Percentiles rank a stretch among this genome's conserved stretches.
These are phyloP conservation scores for Stagonosporopsis chrysanthemi DNA, from an alignment of 2,329 filamentous ascomycete genomes.

Conservation along the genomic window DNA sequence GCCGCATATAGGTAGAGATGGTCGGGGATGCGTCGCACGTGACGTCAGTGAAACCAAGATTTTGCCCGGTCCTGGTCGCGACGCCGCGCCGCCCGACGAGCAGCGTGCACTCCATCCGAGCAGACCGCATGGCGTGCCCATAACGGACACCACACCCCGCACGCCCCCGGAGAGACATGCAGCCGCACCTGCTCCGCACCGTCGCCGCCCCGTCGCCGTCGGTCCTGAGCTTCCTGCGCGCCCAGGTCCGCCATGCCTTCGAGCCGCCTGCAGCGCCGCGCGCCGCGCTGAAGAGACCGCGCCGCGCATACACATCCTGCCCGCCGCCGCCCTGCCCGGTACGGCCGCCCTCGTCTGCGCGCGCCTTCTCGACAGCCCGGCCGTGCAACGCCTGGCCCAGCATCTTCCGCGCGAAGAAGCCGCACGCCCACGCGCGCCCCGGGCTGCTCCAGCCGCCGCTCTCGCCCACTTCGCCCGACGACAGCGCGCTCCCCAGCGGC, in stretches of 20 bases:
- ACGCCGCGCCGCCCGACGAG: neutral
- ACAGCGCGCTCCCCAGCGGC: constrained; percentile 60
- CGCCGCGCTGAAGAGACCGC: constrained; percentile 30
- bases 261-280: constrained; percentile 34
- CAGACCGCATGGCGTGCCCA: constrained; percentile 8
- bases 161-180: constrained; percentile 45
- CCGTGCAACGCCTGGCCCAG: constrained; percentile 32
- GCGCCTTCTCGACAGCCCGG: constrained; percentile 27
- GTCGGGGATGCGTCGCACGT: constrained; percentile 29
- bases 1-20: neutral
- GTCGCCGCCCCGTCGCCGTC: constrained; percentile 46
- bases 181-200: constrained; percentile 42
- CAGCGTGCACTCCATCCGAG: neutral
- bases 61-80: constrained; percentile 17
- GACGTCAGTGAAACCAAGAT: constrained; percentile 32
- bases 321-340: neutral
- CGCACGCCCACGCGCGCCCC: constrained; percentile 40
- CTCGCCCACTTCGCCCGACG: constrained; percentile 59
- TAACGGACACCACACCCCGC: constrained; percentile 18
- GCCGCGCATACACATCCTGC: constrained; percentile 19
- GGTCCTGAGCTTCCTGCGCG: constrained; percentile 49
- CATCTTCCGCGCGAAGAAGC: constrained; percentile 39
- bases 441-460: constrained; percentile 66
- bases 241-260: constrained; percentile 43
- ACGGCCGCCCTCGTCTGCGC: neutral